phyloP scores from a whole-genome alignment of 495 filamentous ascomycete genomes.

The Aspergillus bertholletiae region DNA sequence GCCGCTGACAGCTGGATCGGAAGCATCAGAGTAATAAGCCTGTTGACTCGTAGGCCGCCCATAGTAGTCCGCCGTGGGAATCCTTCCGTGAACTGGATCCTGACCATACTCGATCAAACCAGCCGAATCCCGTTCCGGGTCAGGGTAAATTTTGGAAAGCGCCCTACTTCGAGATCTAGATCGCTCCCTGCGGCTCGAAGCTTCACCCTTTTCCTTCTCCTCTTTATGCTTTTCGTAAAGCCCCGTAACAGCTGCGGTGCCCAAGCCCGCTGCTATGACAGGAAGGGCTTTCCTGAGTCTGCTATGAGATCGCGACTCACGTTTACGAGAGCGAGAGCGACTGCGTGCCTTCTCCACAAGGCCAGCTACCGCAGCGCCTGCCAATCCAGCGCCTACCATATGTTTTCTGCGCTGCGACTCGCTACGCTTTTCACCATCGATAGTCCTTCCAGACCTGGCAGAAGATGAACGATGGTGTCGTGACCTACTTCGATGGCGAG shows the following conservation, averaged over 20 bases:
- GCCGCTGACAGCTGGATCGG: constrained; percentile 18
- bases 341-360: constrained; percentile 70
- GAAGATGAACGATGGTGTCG: constrained; percentile 56
- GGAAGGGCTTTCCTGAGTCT: constrained; percentile 57
- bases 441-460: constrained; percentile 24
- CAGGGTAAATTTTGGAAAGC: constrained; percentile 49
- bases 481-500: constrained; percentile 56
- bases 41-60: constrained; percentile 39
- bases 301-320: constrained; percentile 54
- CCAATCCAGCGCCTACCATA: constrained; percentile 74
- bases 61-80: constrained; percentile 48
- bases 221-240: constrained; percentile 76
- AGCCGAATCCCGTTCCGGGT: constrained; percentile 54
- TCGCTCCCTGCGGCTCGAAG: constrained; percentile 38
- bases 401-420: constrained; percentile 62
- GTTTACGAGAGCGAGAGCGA: constrained; percentile 61
- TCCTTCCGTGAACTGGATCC: constrained; percentile 55
- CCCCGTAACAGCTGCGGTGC: constrained; percentile 74
- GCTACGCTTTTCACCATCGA: constrained; percentile 45
- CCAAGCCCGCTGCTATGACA: constrained; percentile 72
- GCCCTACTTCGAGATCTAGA: constrained; percentile 56
- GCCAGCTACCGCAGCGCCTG: constrained; percentile 73
- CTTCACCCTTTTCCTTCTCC: constrained; percentile 55
- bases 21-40: constrained; percentile 42
- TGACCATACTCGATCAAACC: constrained; percentile 82